Base-by-base conservation (phyloP, 768 basidiomycete genomes). In the Chiua virens region DNA sequence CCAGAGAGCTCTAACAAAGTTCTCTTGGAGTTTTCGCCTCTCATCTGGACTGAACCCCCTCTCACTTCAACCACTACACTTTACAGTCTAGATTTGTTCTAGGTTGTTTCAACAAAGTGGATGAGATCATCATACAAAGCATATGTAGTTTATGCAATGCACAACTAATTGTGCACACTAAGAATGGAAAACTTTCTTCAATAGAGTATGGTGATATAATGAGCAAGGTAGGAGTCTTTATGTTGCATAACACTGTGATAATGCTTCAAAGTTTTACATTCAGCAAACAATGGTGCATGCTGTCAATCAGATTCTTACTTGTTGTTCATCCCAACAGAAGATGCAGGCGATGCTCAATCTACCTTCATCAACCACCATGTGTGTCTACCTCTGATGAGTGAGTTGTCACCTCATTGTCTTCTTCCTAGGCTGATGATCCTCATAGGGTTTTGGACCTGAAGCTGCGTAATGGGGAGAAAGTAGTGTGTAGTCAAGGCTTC, bases 141-240 rank as follows among this genome's bases (percentile, higher is more conserved):
- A 73, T 92, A 23, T 58, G 67, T 36, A 76, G 73, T 48, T 67
- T 99, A 38, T 79, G 82, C 44, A 68, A 82, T 45, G 79, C 82
- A 2, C 72, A 85, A 43, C 68, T 92, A 39, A 75, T 92, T 8
- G 70, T 75, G 17, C 72, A 78, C 13, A 67, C 71, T 3, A 65
- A 71, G 10, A 71, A 77, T 3, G 73, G 71, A 3, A 75, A 72
- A 13, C 69, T 91, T 20, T 64, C 62, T 20, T 82, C 83, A 7
- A 92, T 89, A 2, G 83, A 89, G 48, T 89, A 79, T 56, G 90
- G 91, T 1, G 87, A 93, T 52, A 83, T 90, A 47, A 92, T 92
- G 89, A 88, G 85, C 80, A 91, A 86, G 75, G 91, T 86, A 49
- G 32, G 72, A 55, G 52, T 25, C 36, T 41, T 50, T 42, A 23